These are phyloP conservation scores for Cerioporus squamosus DNA, from an alignment of 1,284 basidiomycete species.

Conservation along the genomic window DNA sequence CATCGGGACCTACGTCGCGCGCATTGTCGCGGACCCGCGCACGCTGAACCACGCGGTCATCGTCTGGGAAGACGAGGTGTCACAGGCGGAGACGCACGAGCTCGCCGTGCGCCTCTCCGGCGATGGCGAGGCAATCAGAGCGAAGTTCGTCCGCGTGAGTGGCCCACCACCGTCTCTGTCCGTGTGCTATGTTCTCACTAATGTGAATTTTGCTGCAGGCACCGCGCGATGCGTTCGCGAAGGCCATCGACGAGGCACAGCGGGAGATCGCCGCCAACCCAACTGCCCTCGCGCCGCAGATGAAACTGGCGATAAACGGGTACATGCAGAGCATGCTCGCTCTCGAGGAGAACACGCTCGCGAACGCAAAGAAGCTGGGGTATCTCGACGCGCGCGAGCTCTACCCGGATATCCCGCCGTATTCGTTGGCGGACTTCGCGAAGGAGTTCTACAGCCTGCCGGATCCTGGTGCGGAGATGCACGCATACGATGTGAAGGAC, in stretches of 20 bases:
- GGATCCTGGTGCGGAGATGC: neutral
- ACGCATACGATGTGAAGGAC: too few species aligned
- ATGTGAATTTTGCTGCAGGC: neutral
- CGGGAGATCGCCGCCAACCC: neutral
- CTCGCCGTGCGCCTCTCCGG: conserved; percentile 18
- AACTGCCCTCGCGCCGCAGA: neutral
- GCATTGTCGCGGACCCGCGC: conserved; percentile 28
- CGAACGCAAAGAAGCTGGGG: conserved; percentile 26
- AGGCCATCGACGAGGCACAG: neutral
- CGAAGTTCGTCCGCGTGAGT: conserved; percentile 6
- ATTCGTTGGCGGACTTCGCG: conserved; percentile 22
- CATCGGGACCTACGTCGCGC: conserved; percentile 26
- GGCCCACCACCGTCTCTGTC: too few species aligned
- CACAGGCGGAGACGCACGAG: conserved; percentile 17
- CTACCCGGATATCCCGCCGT: conserved; percentile 25
- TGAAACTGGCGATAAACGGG: neutral
- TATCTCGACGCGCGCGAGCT: conserved; percentile 27
- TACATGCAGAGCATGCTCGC: conserved; percentile 25
- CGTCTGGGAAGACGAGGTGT: conserved; percentile 30
- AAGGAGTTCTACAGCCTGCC: conserved; percentile 18
- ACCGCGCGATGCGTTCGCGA: conserved; percentile 4
- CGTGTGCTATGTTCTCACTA: too few species aligned
- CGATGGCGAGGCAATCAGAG: conserved; percentile 14
- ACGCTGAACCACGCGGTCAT: conserved; percentile 32
- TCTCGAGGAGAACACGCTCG: conserved; percentile 21